These are phyloP conservation scores for Echinochloa phyllopogon DNA, from an alignment of 176 grass and related monocot species.

Conservation along the genomic window DNA sequence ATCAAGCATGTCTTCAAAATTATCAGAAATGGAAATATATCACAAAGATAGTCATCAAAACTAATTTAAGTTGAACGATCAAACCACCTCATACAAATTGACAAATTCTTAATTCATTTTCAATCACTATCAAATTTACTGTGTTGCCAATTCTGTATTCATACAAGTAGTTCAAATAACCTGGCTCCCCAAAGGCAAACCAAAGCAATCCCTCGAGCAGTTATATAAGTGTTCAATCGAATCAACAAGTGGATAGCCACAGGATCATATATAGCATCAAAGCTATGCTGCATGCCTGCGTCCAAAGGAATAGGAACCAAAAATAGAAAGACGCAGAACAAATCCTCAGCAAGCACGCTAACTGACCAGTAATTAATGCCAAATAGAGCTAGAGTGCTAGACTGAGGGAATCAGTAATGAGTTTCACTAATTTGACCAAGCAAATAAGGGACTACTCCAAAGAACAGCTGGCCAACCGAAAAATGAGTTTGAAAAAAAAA, in stretches of 20 bases:
- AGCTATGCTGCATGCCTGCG: not conserved
- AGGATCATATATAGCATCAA: not conserved
- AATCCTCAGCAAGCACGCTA: not conserved
- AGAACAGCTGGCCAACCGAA: not conserved
- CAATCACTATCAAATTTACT: not conserved
- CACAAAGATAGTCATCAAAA: not conserved
- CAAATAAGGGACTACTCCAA: not conserved
- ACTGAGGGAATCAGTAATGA: not conserved
- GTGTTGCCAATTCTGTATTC: not conserved
- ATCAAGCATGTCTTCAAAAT: constrained; percentile 12
- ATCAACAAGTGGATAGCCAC: not conserved
- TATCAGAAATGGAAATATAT: not conserved
- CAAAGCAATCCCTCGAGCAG: not conserved
- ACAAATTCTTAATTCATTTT: not conserved
- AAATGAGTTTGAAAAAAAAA: not conserved
- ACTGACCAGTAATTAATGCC: constrained; percentile 14
- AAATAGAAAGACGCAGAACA: constrained; percentile 16
- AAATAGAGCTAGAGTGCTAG: constrained; percentile 28
- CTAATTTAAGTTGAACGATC: not conserved
- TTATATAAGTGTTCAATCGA: not conserved
- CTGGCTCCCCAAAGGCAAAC: not conserved
- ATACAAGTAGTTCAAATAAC: not conserved
- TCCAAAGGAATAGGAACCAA: not conserved
- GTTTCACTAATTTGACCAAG: not conserved
- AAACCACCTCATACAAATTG: constrained; percentile 18